These are phyloP conservation scores for Auricularia heimuer DNA, from an alignment of 768 basidiomycete genomes.

Conservation along the genomic window DNA sequence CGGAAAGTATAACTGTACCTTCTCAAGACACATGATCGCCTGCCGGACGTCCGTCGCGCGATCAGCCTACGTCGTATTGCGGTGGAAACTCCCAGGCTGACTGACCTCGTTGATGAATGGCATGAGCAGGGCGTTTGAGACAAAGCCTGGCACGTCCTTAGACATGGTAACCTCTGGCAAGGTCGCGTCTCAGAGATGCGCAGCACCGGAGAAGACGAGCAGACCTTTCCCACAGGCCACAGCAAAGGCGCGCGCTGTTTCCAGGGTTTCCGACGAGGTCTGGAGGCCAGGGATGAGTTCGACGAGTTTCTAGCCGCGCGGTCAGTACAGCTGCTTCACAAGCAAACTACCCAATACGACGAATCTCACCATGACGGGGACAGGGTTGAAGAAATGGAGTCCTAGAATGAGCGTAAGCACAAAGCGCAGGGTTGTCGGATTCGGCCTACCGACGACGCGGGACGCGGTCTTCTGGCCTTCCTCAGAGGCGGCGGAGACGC, in stretches of 20 bases:
- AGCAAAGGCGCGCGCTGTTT: constrained; percentile 72
- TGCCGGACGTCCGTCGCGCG: constrained; percentile 16
- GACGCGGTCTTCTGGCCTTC: constrained; percentile 54
- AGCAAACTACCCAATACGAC: constrained; percentile 12
- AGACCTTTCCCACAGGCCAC: constrained; percentile 82
- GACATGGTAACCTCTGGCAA: constrained; percentile 78
- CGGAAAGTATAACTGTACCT: constrained; percentile 32
- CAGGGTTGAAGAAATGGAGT: constrained; percentile 93
- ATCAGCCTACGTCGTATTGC: neutral
- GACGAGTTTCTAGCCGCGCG: constrained; percentile 63
- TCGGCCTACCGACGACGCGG: constrained; percentile 66
- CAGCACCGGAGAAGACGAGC: constrained; percentile 2
- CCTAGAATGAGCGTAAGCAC: constrained; percentile 30
- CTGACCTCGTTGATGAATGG: constrained; percentile 90
- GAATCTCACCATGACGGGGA: constrained; percentile 76
- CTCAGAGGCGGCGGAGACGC: constrained; percentile 46
- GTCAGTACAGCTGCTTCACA: neutral
- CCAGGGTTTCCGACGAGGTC: constrained; percentile 68
- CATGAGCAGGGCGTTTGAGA: constrained; percentile 92
- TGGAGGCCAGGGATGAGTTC: constrained; percentile 91
- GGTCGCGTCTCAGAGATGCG: neutral
- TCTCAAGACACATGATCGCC: constrained; percentile 91
- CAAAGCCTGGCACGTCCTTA: constrained; percentile 88
- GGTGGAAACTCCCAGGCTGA: constrained; percentile 7
- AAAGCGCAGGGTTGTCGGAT: neutral